Evolutionary conservation across 2,329 filamentous ascomycete genomes (phyloP).

Genomic region (Fusarium sp.): DNA sequence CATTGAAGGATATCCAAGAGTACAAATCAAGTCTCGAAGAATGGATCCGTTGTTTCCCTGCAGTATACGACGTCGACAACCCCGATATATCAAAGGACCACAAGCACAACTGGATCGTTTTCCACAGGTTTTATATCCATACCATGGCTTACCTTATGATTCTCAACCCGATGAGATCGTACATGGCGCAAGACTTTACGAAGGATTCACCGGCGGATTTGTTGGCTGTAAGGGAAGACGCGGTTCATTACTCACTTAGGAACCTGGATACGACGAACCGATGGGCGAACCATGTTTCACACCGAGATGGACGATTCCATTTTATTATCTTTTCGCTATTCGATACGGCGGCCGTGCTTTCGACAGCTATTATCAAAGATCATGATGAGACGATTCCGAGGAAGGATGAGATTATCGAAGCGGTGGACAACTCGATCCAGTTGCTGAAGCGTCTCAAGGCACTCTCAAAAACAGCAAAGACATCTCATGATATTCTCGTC

Average conservation of each 20-base stretch:
- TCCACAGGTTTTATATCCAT: slow-evolving; percentile 59
- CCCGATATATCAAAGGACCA: slow-evolving; percentile 57
- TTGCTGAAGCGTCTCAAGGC: slow-evolving; percentile 48
- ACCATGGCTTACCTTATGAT: slow-evolving; percentile 58
- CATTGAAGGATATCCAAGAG: slow-evolving; percentile 45
- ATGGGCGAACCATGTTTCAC: slow-evolving; percentile 57
- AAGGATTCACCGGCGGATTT: slow-evolving; percentile 47
- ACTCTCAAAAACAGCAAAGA: slow-evolving; percentile 51
- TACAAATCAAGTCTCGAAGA: slow-evolving; percentile 51
- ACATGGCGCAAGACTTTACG: slow-evolving; percentile 54
- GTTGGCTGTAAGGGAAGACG: slow-evolving; percentile 51
- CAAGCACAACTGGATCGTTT: slow-evolving; percentile 54
- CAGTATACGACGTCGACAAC: slow-evolving; percentile 51
- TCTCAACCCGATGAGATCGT: slow-evolving; percentile 59
- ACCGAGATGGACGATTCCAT: slow-evolving; percentile 61
- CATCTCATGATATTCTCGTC: slow-evolving; percentile 50
- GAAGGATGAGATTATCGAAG: slow-evolving; percentile 53
- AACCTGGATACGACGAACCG: slow-evolving; percentile 54
- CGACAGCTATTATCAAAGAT: slow-evolving; percentile 63
- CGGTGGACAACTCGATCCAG: slow-evolving; percentile 51
- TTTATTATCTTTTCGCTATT: slow-evolving; percentile 64
- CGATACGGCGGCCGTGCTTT: slow-evolving; percentile 61
- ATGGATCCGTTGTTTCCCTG: slow-evolving; percentile 57
- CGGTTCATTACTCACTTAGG: slow-evolving; percentile 56
- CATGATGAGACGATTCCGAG: slow-evolving; percentile 51